Conservation (phyloP, 2,329 filamentous ascomycete species). For the Fusarium camptoceras region DNA sequence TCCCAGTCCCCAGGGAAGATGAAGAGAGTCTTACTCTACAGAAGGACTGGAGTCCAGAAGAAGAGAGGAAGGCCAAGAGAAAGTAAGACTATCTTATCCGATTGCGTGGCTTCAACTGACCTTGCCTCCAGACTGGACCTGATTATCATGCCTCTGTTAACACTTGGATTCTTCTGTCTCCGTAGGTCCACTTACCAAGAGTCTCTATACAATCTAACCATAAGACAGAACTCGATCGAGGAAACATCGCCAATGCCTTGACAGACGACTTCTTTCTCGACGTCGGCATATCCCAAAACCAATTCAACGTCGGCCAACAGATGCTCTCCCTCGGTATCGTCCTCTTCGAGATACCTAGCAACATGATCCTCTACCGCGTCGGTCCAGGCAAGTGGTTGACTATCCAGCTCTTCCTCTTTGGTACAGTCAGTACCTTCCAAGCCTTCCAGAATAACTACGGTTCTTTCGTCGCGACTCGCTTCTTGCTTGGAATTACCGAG, state of each 20-base stretch:
- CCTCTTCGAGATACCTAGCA: conserved; percentile 56
- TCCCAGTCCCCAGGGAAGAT: conserved; percentile 42
- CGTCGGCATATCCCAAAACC: conserved; percentile 61
- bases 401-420: conserved; percentile 64
- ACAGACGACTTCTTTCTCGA: conserved; percentile 63
- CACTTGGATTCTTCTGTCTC: conserved; percentile 57
- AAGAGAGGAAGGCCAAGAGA: conserved; percentile 54
- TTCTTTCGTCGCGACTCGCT: conserved; percentile 61
- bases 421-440: conserved; percentile 66
- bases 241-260: conserved; percentile 61
- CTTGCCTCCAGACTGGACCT: conserved; percentile 50
- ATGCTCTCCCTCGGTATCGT: conserved; percentile 64
- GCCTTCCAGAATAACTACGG: conserved; percentile 61
- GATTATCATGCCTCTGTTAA: conserved; percentile 58
- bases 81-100: conserved; percentile 47
- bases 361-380: conserved; percentile 52
- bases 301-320: conserved; percentile 65
- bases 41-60: conserved; percentile 52
- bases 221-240: conserved; percentile 52
- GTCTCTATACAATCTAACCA: neutral
- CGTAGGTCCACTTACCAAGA: conserved; percentile 45
- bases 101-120: neutral
- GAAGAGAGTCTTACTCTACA: conserved; percentile 47
- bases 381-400: conserved; percentile 65
- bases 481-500: conserved; percentile 65